phyloP scores from a whole-genome alignment of 371 early-diverging fungal species.

The Fennellomyces sp. region DNA sequence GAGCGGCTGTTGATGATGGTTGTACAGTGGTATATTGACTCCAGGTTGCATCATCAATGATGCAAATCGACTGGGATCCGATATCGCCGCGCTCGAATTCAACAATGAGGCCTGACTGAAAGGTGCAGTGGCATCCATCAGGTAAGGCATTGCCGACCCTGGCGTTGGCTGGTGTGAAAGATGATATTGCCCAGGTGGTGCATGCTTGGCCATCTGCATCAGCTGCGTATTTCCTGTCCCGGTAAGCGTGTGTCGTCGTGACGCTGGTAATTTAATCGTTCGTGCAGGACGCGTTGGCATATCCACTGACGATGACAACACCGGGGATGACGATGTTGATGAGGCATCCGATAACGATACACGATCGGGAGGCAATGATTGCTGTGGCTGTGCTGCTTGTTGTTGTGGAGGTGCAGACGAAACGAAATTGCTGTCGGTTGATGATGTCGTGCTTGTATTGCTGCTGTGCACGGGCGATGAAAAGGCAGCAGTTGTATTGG shows the following conservation, averaged over 20 bases:
- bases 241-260: conserved; percentile 17
- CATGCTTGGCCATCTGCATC: conserved; percentile 6
- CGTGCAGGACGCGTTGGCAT: conserved; percentile 12
- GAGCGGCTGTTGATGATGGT: conserved; percentile 24
- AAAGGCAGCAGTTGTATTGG: background rate
- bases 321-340: conserved; percentile 26
- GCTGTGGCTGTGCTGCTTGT: background rate
- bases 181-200: background rate
- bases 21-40: conserved; percentile 16
- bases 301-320: conserved; percentile 14
- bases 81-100: conserved; percentile 21
- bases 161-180: background rate
- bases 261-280: conserved; percentile 11
- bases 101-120: conserved; percentile 16
- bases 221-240: conserved; percentile 1
- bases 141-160: background rate
- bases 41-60: conserved; percentile 18
- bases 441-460: background rate
- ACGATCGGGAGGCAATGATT: background rate
- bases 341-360: conserved; percentile 17
- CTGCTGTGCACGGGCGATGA: conserved; percentile 5
- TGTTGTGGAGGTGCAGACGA: background rate
- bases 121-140: background rate
- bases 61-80: conserved; percentile 21
- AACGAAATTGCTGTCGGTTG: background rate